Conservation (phyloP, 371 early-diverging fungal genomes). For the Mortierella sp. region DNA sequence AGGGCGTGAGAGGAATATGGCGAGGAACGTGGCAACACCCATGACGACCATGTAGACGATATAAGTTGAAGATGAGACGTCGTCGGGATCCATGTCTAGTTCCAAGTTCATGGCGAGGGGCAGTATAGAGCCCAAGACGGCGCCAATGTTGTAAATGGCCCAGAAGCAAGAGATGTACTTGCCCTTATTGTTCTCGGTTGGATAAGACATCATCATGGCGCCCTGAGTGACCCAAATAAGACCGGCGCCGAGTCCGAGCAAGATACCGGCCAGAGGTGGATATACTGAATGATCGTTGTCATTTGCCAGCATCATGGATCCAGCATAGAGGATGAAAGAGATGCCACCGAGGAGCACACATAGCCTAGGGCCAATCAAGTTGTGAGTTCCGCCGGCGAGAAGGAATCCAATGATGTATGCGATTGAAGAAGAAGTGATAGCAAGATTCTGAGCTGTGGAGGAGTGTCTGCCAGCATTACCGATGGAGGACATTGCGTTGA, state of each 20-base stretch:
- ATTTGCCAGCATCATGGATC: slow-evolving; percentile 67
- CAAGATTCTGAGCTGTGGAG: slow-evolving; percentile 46
- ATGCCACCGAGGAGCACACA: slow-evolving; percentile 66
- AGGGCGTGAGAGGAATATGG: slow-evolving; percentile 71
- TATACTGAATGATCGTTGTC: slow-evolving; percentile 60
- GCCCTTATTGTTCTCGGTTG: slow-evolving; percentile 82
- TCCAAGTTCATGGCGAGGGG: slow-evolving; percentile 73
- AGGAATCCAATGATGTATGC: slow-evolving; percentile 58
- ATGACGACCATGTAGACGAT: slow-evolving; percentile 79
- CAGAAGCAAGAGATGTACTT: slow-evolving; percentile 85
- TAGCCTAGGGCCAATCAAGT: slow-evolving; percentile 66
- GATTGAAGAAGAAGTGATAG: slow-evolving; percentile 54
- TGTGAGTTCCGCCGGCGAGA: slow-evolving; percentile 71
- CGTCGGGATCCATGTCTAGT: slow-evolving; percentile 45
- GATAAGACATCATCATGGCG: slow-evolving; percentile 88
- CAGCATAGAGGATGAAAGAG: slow-evolving; percentile 69
- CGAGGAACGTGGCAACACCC: slow-evolving; percentile 67
- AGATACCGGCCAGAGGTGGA: slow-evolving; percentile 74
- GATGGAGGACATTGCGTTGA: slow-evolving; percentile 56
- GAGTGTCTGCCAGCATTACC: slow-evolving; percentile 55
- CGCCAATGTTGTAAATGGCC: slow-evolving; percentile 80
- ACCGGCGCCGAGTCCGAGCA: slow-evolving; percentile 75
- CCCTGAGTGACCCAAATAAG: slow-evolving; percentile 84
- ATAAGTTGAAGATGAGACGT: slow-evolving; percentile 60
- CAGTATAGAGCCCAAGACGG: slow-evolving; percentile 78